Percentiles rank a stretch among this genome's conserved stretches.
Evolutionary conservation across 306 rosid genomes (phyloP).

Genomic region (Cotoneaster glaucophyllus): DNA sequence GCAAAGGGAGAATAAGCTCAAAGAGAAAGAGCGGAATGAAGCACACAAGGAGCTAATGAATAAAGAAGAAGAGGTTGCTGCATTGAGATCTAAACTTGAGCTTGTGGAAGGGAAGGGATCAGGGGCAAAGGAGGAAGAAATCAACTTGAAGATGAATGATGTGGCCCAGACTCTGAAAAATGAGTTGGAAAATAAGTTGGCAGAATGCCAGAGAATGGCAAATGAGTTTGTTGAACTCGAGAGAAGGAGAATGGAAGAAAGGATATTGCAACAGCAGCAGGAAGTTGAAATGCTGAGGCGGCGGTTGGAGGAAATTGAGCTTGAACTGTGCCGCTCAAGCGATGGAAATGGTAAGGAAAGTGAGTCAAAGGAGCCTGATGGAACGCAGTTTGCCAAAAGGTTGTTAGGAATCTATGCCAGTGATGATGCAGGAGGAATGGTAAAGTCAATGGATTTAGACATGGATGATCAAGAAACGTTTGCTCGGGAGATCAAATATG

Average conservation of each 20-base stretch:
- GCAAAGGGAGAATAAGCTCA: constrained; percentile 77
- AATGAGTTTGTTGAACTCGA: constrained; percentile 81
- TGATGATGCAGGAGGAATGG: constrained; percentile 76
- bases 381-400: constrained; percentile 60
- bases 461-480: constrained; percentile 86
- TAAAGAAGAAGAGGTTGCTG: constrained; percentile 80
- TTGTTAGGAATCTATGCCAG: constrained; percentile 62
- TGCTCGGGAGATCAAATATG: constrained; percentile 39
- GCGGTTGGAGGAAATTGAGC: constrained; percentile 84
- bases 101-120: constrained; percentile 36
- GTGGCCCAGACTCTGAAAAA: constrained; percentile 49
- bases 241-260: constrained; percentile 93
- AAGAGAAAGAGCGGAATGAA: constrained; percentile 75
- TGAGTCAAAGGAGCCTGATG: constrained; percentile 46
- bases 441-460: constrained; percentile 90
- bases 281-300: constrained; percentile 80
- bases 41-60: constrained; percentile 70
- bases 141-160: constrained; percentile 69
- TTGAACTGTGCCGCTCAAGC: constrained; percentile 42
- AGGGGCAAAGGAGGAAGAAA: constrained; percentile 64
- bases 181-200: constrained; percentile 85
- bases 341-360: constrained; percentile 30
- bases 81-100: constrained; percentile 60
- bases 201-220: constrained; percentile 87
- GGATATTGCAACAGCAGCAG: constrained; percentile 75